A percentile compares a stretch with the other conserved stretches of the same genome.
Evolutionary conservation across 2,329 filamentous ascomycete genomes (phyloP).

Genomic region (Cercospora canescens): DNA sequence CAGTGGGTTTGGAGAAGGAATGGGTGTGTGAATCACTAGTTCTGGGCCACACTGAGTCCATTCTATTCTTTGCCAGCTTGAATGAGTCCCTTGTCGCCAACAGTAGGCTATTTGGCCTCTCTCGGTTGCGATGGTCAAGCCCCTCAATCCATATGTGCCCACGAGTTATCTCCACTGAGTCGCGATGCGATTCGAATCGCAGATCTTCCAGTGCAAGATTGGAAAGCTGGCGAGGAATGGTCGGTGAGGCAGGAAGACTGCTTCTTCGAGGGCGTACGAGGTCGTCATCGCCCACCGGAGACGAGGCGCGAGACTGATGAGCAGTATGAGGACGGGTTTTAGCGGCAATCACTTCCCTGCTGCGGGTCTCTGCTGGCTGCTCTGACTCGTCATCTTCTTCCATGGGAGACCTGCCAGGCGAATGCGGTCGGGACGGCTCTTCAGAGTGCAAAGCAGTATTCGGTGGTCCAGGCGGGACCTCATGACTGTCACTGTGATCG

Average conservation of each 20-base stretch:
- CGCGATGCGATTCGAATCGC: conserved; percentile 28
- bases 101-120: conserved; percentile 23
- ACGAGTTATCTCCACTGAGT: conserved; percentile 33
- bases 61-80: conserved; percentile 29
- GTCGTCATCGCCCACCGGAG: conserved; percentile 1
- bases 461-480: conserved; percentile 27
- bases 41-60: conserved; percentile 24
- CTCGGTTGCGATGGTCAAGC: conserved; percentile 9
- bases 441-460: conserved; percentile 28
- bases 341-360: conserved; percentile 6
- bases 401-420: conserved; percentile 8
- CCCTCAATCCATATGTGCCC: conserved; percentile 23
- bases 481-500: conserved; percentile 13
- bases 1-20: neutral
- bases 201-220: conserved; percentile 26
- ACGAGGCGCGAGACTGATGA: conserved; percentile 7
- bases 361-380: conserved; percentile 13
- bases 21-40: neutral
- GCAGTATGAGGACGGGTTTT: conserved; percentile 6
- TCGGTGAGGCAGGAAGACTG: conserved; percentile 22
- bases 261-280: conserved; percentile 14
- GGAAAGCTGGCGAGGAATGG: conserved; percentile 21
- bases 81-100: conserved; percentile 31
- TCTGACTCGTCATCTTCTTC: conserved; percentile 16
- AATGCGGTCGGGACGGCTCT: conserved; percentile 21